phyloP scores from a whole-genome alignment of 2,329 filamentous ascomycete genomes.

The Colletotrichum phormii region DNA sequence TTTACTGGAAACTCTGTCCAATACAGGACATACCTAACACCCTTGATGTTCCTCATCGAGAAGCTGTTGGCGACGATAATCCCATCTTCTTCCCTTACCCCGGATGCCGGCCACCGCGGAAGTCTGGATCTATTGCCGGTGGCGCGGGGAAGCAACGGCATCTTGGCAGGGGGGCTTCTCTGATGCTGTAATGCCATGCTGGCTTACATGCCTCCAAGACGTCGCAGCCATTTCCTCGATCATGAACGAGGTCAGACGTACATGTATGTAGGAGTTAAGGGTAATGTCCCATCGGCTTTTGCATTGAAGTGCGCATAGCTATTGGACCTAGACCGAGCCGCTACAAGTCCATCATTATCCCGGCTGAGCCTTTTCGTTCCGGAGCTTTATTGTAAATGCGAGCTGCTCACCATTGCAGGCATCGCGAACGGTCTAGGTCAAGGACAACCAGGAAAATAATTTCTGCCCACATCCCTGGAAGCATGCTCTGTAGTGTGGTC shows the following conservation, averaged over 20 bases:
- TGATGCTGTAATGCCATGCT: not conserved
- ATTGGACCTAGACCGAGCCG: not conserved
- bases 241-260: not conserved
- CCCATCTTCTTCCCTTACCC: slow-evolving; percentile 9
- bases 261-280: not conserved
- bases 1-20: slow-evolving; percentile 6
- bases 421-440: not conserved
- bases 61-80: slow-evolving; percentile 7
- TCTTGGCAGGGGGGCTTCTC: slow-evolving; percentile 9
- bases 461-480: not conserved
- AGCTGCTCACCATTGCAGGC: not conserved
- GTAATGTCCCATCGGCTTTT: not conserved
- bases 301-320: not conserved
- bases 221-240: not conserved
- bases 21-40: not conserved
- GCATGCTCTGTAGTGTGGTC: not conserved
- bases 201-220: slow-evolving; percentile 4
- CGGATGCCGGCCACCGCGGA: not conserved
- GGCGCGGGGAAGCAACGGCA: not conserved
- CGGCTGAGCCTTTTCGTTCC: not conserved
- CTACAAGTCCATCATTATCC: not conserved
- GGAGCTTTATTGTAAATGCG: not conserved
- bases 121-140: slow-evolving; percentile 9
- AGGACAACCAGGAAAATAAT: not conserved
- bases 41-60: not conserved